A percentile compares a stretch with the other conserved stretches of the same genome.
Conservation (phyloP, 2,329 filamentous ascomycete species). For the Hirsutella thompsonii region DNA sequence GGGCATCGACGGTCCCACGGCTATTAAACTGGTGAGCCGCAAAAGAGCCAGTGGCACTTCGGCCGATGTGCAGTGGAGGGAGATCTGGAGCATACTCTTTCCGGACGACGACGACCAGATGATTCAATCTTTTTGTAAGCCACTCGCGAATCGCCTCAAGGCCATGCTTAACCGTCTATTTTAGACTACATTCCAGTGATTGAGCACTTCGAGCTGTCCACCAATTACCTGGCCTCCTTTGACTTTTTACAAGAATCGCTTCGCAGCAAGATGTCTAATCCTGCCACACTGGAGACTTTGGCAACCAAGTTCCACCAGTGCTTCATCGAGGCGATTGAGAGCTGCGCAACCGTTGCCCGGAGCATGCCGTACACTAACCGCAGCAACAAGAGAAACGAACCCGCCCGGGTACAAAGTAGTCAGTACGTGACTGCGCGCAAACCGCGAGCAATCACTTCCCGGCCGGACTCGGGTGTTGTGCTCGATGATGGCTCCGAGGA, state of each 20-base stretch:
- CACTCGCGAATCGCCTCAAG: accelerated
- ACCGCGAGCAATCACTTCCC: conserved; percentile 12
- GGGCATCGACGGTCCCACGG: conserved; percentile 25
- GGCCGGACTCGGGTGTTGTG: conserved; percentile 25
- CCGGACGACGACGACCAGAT: conserved; percentile 24
- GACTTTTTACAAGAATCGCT: conserved; percentile 18
- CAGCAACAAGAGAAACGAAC: conserved; percentile 25
- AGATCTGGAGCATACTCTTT: conserved; percentile 29
- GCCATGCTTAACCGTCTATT: not conserved
- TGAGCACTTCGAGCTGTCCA: conserved; percentile 26
- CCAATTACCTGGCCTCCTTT: conserved; percentile 20
- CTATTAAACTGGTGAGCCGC: conserved; percentile 24
- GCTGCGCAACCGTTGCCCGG: conserved; percentile 20
- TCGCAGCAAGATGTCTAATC: conserved; percentile 23
- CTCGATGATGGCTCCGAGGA: conserved; percentile 26
- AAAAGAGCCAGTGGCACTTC: conserved; percentile 25
- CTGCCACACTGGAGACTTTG: conserved; percentile 22
- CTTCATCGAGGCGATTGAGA: conserved; percentile 24
- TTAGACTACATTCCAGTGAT: conserved; percentile 27
- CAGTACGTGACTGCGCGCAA: conserved; percentile 12
- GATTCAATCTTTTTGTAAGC: conserved; percentile 17
- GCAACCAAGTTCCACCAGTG: conserved; percentile 26
- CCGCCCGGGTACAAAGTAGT: conserved; percentile 7
- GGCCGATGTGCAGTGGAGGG: conserved; percentile 24
- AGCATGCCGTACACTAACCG: conserved; percentile 26